Conservation (phyloP, 805 yeast genomes). For the Candida nonsorbophila region DNA sequence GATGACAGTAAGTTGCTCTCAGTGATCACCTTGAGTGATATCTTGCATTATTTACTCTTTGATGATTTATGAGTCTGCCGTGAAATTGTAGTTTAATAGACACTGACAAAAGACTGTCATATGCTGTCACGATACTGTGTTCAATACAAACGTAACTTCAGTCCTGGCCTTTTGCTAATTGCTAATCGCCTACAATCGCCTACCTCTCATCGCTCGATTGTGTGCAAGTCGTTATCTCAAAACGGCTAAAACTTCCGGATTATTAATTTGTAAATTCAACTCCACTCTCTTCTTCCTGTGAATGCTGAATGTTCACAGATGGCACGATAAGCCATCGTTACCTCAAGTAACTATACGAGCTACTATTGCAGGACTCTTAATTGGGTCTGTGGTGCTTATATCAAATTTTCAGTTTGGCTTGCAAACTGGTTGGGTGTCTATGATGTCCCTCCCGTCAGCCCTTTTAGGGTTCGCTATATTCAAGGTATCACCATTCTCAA, state of each 20-base stretch:
- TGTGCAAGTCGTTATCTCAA: no score
- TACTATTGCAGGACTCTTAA: slow-evolving; percentile 66
- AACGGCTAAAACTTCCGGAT: no score
- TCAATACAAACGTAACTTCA: no score
- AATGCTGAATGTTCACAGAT: slow-evolving; percentile 9
- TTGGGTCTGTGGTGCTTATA: slow-evolving; percentile 83
- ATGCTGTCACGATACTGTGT: no score
- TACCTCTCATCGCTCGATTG: no score
- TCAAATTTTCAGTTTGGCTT: slow-evolving; percentile 95
- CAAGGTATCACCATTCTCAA: slow-evolving; percentile 48
- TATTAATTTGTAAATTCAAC: no score
- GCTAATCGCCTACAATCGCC: no score
- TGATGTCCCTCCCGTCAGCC: slow-evolving; percentile 97
- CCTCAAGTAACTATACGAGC: slow-evolving; percentile 73
- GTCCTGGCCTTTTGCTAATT: no score
- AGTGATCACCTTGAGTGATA: slow-evolving; percentile 87
- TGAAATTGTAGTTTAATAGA: no score
- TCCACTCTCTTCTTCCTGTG: no score
- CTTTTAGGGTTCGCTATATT: slow-evolving; percentile 80
- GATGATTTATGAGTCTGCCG: no score
- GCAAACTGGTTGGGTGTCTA: slow-evolving; percentile 98
- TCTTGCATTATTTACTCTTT: slow-evolving; percentile 72
- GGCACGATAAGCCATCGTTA: slow-evolving; percentile 46
- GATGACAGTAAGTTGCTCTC: slow-evolving; percentile 72
- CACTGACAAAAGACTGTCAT: no score